Evolutionary conservation across 2,329 filamentous ascomycete genomes (phyloP).

Genomic region (Alternaria hordeiaustralica): DNA sequence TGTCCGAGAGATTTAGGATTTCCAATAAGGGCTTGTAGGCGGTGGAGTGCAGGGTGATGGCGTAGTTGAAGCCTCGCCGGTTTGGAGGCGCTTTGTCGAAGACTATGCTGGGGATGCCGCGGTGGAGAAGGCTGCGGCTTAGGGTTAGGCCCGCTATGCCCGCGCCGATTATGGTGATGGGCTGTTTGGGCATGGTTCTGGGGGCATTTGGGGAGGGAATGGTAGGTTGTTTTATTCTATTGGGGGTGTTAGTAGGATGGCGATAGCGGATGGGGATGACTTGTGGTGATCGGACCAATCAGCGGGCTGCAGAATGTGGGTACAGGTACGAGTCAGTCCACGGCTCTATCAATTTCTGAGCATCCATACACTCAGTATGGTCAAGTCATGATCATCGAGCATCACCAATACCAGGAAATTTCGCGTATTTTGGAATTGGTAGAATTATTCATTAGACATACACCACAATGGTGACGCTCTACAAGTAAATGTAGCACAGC

Average conservation of each 20-base stretch:
- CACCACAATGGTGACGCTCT: not conserved
- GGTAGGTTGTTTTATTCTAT: not conserved
- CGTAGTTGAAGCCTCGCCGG: conserved; percentile 43
- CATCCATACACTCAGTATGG: not conserved
- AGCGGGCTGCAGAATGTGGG: not conserved
- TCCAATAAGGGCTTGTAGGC: conserved; percentile 43
- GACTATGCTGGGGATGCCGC: conserved; percentile 39
- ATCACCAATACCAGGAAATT: not conserved
- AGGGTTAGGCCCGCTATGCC: conserved; percentile 55
- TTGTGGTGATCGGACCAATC: not conserved
- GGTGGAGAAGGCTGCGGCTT: conserved; percentile 41
- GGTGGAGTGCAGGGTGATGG: conserved; percentile 47
- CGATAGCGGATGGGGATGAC: not conserved
- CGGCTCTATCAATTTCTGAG: not conserved
- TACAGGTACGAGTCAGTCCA: too few species aligned
- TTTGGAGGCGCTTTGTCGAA: conserved; percentile 41
- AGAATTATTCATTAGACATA: not conserved
- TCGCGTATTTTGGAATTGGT: not conserved
- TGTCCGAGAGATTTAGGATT: conserved; percentile 41
- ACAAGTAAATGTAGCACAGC: conserved; percentile 55
- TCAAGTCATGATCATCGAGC: not conserved
- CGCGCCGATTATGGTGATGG: conserved; percentile 51
- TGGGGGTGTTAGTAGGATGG: not conserved
- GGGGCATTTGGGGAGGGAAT: not conserved
- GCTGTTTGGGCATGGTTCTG: conserved; percentile 9